These are phyloP conservation scores for Lachancea nothofagi DNA, from an alignment of 805 yeast genomes.

Conservation along the genomic window DNA sequence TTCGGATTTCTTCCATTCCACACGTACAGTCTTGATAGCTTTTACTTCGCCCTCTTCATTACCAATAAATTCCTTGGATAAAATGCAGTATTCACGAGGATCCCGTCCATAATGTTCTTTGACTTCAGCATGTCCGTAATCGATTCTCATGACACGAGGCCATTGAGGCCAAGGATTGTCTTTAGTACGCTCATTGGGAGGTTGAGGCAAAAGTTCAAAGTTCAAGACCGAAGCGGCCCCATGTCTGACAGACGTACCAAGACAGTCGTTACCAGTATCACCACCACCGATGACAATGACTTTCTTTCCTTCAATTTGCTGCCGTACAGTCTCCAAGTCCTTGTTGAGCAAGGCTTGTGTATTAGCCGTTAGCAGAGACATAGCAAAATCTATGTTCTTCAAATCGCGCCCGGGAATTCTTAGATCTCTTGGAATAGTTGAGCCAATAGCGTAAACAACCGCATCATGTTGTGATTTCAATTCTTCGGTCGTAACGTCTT, in stretches of 20 bases:
- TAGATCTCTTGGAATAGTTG: conserved; percentile 94
- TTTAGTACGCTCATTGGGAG: conserved; percentile 76
- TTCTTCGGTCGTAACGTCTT: conserved; percentile 67
- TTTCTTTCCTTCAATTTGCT: conserved; percentile 71
- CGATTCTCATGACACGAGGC: conserved; percentile 97
- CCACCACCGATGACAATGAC: conserved; percentile 99
- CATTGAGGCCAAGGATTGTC: conserved; percentile 99
- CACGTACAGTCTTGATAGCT: conserved; percentile 94
- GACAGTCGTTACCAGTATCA: conserved; percentile 98
- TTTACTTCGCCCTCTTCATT: conserved; percentile 92
- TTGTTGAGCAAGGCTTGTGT: conserved; percentile 84
- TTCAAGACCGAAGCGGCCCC: conserved; percentile 92
- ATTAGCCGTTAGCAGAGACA: conserved; percentile 83
- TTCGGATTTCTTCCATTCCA: conserved; percentile 95
- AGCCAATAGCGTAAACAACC: conserved; percentile 86
- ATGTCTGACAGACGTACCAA: conserved; percentile 95
- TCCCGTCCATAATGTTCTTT: conserved; percentile 92
- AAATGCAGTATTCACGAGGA: conserved; percentile 93
- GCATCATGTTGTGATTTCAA: conserved; percentile 67
- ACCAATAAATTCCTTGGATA: conserved; percentile 92
- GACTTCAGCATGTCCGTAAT: conserved; percentile 96
- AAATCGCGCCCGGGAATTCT: conserved; percentile 90
- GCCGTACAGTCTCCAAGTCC: conserved; percentile 69
- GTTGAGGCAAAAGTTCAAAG: conserved; percentile 91
- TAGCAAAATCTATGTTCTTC: conserved; percentile 88